Percentiles rank a stretch among this genome's conserved stretches.
Evolutionary conservation across 129 eudicot genomes (phyloP).

Genomic region (Lactuca sativa): DNA sequence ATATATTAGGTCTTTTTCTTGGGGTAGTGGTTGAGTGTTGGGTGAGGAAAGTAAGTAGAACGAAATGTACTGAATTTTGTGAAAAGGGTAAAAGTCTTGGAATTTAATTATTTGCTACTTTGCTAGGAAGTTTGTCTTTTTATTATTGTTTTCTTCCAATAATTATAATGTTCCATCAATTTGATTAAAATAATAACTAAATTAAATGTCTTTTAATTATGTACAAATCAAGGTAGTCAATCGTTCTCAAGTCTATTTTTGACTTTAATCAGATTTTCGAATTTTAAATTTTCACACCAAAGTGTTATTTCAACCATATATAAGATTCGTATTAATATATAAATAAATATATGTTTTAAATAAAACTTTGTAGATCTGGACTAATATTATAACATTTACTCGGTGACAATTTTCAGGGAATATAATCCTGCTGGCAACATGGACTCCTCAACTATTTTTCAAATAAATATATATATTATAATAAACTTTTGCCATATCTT

Average conservation of each 20-base stretch:
- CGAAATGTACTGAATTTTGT: conserved; percentile 17
- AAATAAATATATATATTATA: not conserved
- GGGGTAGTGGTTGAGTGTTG: conserved; percentile 41
- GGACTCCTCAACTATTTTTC: conserved; percentile 29
- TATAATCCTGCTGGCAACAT: conserved; percentile 46
- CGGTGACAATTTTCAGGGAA: conserved; percentile 48
- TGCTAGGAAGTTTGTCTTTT: conserved; percentile 36
- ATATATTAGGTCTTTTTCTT: not conserved
- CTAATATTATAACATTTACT: conserved; percentile 19
- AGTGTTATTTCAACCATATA: conserved; percentile 9
- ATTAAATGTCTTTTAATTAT: not conserved
- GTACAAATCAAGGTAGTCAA: conserved; percentile 19
- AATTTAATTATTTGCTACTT: conserved; percentile 30
- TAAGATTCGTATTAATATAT: not conserved
- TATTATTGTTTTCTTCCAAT: conserved; percentile 28
- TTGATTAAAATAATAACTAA: not conserved
- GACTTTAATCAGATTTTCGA: not conserved
- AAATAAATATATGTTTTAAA: not conserved
- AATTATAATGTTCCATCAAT: conserved; percentile 18
- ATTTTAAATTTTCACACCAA: conserved; percentile 10
- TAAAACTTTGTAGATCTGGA: conserved; percentile 29
- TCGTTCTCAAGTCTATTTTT: conserved; percentile 12
- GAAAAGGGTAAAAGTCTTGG: conserved; percentile 27
- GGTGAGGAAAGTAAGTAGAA: conserved; percentile 35
- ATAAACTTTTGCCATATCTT: not conserved